Base-by-base conservation (phyloP, 1,139 yeast genomes). In the Pichia cactophila region DNA sequence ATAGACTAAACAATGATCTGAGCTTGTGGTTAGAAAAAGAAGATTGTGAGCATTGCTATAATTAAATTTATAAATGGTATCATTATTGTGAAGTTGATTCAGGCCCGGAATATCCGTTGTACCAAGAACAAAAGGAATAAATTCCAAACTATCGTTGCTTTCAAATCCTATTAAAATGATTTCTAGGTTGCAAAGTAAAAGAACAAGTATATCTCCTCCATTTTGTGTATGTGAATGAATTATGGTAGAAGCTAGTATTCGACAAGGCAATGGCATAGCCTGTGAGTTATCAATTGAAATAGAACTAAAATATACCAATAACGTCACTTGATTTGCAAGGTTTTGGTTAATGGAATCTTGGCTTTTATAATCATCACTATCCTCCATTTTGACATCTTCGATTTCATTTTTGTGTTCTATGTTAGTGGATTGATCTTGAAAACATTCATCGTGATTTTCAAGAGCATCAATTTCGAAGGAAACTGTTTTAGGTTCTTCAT, bases 161-260 rank as follows among this genome's bases (percentile, higher is more conserved):
- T 40, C 31, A 5, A 64, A 50, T 35, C 64, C 52, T 8, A 63
- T 38, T 4, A 61, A 20, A 10, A 61, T 33, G 1, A 60, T 41
- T 20, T 45, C 49, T 2, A 59, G 58, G 1, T 55, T 26, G n/a
- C 37, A 17, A 6, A 45, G 20, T 11, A 20, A 41, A 1, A 48
- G 17, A 17, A 42, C 33, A n/a, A 48, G 29, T 8, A 45, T 48
- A 26, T 48, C 51, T 33, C 35, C 46, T 23, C 20, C 26, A 14
- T 8, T 12, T 6, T 10, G 26, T 10, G 7, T 3, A 8, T 54
- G 56, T 0, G 58, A 59, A 11, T 56, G 56, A 1, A 62, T 44
- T 6, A 59, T 55, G 14, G 56, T 53, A 2, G 65, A 59, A 17
- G 59, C 48, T 48, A 61, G 20, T 17, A 63, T 58, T 0, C 49